Base-by-base conservation (phyloP, 305 asterid species). In the Fraxinus greggii region DNA sequence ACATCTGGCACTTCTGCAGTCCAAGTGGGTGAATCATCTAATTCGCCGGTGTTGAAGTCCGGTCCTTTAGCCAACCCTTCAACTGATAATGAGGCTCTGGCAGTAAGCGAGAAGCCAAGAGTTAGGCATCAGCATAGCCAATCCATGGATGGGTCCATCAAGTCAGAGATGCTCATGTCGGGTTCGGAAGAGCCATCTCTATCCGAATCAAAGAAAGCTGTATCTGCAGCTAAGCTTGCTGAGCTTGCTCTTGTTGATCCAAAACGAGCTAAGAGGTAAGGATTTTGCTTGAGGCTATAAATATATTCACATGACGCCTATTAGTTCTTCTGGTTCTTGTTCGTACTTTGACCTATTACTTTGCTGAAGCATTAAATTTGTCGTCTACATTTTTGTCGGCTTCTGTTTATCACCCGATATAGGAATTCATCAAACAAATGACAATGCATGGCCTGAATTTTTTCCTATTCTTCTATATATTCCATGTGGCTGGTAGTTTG, bases 161-260 rank as follows among this genome's bases (percentile, higher is more conserved):
- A 96, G 85, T 78, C 97, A 13, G 99, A 96, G 88, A 92, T 96
- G 98, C 95, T 94, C 35, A 87, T 92, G 88, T 86, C 94, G 2
- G 94, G 95, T 75, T 70, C 91, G 1, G 98, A 94, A 76, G 99
- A 96, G 61, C 91, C 89, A 19, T 88, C 95, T 72, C 78, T 88
- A 67, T 88, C 89, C 78, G 98, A 94, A 54, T 80, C 93, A 78
- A 94, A 96, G 92, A 96, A 94, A 88, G 92, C 98, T 4, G 86
- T 92, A 77, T 96, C 99, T 85, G 97, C 98, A 81, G 94, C 99
- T 77, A 96, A 96, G 90, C 98, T 96, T 83, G 95, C 98, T 81
- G 99, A 96, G 84, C 98, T 94, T 84, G 99, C 99, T 80, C 92
- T 96, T 54, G 88, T 94, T 72, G 99, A 96, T 90, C 99, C 98